These are phyloP conservation scores for Arabis alpina DNA, from an alignment of 345 rosid species.

Conservation along the genomic window DNA sequence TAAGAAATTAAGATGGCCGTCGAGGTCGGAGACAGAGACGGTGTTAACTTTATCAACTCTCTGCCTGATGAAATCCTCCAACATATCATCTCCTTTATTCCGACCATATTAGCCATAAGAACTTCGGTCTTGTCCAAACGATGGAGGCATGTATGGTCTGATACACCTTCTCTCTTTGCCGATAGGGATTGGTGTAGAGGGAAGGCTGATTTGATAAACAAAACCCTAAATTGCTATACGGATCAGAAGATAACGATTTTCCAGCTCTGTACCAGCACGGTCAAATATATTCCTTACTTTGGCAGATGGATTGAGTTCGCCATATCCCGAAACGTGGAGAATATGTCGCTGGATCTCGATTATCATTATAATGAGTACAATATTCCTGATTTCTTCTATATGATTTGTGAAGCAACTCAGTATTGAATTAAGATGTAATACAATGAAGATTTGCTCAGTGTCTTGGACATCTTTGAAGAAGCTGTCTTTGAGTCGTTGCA, in stretches of 20 bases:
- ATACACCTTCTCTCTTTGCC: background rate
- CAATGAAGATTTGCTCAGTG: background rate
- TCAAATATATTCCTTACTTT: background rate
- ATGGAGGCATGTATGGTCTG: background rate
- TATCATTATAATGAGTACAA: rapidly evolving
- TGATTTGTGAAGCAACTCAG: background rate
- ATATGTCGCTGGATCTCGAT: background rate
- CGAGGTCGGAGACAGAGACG: too few species aligned
- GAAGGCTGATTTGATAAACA: background rate
- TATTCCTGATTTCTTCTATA: background rate
- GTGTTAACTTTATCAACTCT: background rate
- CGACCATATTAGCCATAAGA: background rate
- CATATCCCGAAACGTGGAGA: slow-evolving; percentile 15
- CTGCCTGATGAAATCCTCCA: background rate
- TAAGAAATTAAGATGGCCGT: too few species aligned
- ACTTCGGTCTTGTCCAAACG: background rate
- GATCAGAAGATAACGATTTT: background rate
- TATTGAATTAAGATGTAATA: background rate
- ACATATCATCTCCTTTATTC: background rate
- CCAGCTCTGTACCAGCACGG: background rate
- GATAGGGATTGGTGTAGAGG: too few species aligned
- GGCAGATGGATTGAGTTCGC: slow-evolving; percentile 27
- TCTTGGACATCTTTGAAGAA: slow-evolving; percentile 21
- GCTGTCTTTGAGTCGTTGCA: background rate
- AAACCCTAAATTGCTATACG: too few species aligned